phyloP scores from a whole-genome alignment of 352 stramenopile species.

The Globisporangium takayamanum region DNA sequence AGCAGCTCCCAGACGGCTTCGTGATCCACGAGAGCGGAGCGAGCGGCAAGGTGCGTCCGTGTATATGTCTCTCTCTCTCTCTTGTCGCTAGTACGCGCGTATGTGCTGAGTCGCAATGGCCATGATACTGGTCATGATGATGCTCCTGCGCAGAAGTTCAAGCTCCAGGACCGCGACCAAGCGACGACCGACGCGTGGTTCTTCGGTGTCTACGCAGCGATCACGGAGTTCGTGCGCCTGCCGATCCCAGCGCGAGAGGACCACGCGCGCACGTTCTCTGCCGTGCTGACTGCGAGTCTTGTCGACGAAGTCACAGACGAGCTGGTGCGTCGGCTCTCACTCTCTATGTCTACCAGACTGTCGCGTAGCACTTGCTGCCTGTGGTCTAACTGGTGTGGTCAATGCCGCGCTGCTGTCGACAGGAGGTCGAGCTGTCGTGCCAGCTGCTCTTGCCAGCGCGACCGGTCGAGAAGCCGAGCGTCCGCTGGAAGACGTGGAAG shows the following conservation, averaged over 20 bases:
- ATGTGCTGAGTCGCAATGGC: not conserved
- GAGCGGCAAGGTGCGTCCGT: constrained; percentile 28
- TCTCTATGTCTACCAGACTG: not conserved
- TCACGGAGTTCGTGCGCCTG: constrained; percentile 52
- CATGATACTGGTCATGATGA: not conserved
- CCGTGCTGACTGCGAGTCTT: constrained; percentile 44
- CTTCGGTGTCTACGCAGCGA: constrained; percentile 64
- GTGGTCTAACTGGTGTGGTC: constrained; percentile 1
- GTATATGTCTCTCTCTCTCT: not conserved
- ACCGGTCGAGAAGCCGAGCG: constrained; percentile 54
- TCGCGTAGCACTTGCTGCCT: constrained; percentile 5
- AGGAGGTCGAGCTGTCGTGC: constrained; percentile 74
- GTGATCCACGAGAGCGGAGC: constrained; percentile 52
- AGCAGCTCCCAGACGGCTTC: constrained; percentile 68
- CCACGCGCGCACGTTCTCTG: constrained; percentile 42
- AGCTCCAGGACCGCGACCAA: constrained; percentile 74
- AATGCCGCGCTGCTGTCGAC: not conserved
- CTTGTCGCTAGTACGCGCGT: too few species aligned
- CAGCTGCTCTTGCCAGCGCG: constrained; percentile 49
- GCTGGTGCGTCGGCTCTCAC: constrained; percentile 16
- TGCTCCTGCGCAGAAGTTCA: constrained; percentile 38
- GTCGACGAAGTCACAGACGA: constrained; percentile 54
- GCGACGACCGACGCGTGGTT: constrained; percentile 77
- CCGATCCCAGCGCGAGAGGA: constrained; percentile 32
- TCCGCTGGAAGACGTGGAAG: constrained; percentile 78